Conservation (phyloP, 164 flowering plant genomes). For the Malania oleifera region DNA sequence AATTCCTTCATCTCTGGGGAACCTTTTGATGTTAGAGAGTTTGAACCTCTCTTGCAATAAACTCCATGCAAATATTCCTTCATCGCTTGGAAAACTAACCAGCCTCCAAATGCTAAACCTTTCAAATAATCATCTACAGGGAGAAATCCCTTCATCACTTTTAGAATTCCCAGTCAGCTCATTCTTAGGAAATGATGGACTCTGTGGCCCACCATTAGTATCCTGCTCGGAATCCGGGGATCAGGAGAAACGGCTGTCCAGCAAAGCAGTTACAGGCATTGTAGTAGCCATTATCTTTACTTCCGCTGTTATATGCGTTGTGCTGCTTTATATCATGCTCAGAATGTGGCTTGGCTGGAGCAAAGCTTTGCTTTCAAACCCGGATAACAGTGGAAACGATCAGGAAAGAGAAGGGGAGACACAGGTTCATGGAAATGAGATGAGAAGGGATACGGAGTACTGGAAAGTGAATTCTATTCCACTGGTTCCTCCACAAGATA, state of each 20-base stretch:
- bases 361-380: conserved; percentile 50
- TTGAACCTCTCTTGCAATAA: conserved; percentile 73
- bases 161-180: conserved; percentile 59
- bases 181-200: conserved; percentile 56
- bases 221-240: conserved; percentile 29
- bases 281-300: conserved; percentile 72
- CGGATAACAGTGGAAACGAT: conserved; percentile 41
- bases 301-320: conserved; percentile 62
- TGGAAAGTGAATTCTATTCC: conserved; percentile 45
- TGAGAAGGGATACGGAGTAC: conserved; percentile 33
- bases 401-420: conserved; percentile 40
- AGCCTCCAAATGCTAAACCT: conserved; percentile 74
- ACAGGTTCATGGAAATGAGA: conserved; percentile 37
- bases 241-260: conserved; percentile 32
- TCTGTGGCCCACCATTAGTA: conserved; percentile 69
- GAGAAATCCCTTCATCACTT: conserved; percentile 52
- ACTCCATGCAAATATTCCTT: conserved; percentile 61
- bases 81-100: conserved; percentile 59
- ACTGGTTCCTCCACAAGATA: conserved; percentile 28
- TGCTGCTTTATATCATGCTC: conserved; percentile 69
- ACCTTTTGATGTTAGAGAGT: conserved; percentile 65
- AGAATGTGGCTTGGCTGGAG: conserved; percentile 87
- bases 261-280: conserved; percentile 49
- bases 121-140: conserved; percentile 68
- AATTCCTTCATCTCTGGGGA: conserved; percentile 75